A percentile compares a stretch with the other conserved stretches of the same genome.
These are phyloP conservation scores for Eragrostis tef DNA, from an alignment of 202 grass and related monocot species.

Conservation along the genomic window DNA sequence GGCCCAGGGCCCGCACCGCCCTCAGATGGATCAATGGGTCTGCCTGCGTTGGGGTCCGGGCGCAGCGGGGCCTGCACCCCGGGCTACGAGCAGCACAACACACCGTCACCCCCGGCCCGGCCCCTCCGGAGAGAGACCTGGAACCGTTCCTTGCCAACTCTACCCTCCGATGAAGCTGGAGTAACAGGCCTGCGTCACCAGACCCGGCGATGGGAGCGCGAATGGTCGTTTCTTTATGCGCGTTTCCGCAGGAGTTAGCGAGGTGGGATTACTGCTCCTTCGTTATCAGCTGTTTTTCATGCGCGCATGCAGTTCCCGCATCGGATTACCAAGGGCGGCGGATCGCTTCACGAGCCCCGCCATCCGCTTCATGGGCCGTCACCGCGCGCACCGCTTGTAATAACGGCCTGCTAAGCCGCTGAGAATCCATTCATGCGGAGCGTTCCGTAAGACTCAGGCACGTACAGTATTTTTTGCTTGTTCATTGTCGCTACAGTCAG, in stretches of 20 bases:
- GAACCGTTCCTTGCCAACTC: neutral
- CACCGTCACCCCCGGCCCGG: no score
- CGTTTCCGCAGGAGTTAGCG: neutral
- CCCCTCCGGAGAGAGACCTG: no score
- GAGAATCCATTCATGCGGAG: no score
- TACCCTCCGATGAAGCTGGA: neutral
- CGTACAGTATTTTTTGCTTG: no score
- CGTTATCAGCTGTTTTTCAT: neutral
- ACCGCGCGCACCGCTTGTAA: no score
- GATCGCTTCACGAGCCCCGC: no score
- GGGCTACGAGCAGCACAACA: neutral
- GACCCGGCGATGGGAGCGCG: neutral
- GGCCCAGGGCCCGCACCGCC: neutral
- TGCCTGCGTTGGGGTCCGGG: neutral
- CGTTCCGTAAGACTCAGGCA: no score
- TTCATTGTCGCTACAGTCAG: neutral
- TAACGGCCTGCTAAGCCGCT: no score
- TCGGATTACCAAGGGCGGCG: no score
- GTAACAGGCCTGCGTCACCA: neutral
- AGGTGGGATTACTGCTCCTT: neutral
- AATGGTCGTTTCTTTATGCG: neutral
- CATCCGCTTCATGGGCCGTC: no score
- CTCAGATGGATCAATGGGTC: neutral
- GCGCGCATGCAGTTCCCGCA: no score
- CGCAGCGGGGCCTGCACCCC: neutral